A percentile compares a stretch with the other conserved stretches of the same genome.
These are phyloP conservation scores for Trypanosoma platydactyli DNA, from an alignment of 208 protist genomes.

Conservation along the genomic window DNA sequence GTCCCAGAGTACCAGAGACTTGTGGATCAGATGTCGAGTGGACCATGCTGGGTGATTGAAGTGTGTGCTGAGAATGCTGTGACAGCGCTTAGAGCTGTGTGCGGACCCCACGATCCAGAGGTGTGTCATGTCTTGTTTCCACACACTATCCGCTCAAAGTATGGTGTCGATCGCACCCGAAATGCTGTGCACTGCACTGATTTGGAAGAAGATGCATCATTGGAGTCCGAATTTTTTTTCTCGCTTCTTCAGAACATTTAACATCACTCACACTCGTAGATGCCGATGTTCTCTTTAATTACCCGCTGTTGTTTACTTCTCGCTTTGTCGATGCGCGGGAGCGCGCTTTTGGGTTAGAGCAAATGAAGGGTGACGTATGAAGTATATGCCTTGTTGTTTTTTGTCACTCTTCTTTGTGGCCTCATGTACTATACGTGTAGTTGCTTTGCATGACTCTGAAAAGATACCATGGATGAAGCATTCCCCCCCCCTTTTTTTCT, in stretches of 20 bases:
- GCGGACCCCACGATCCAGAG: slow-evolving; percentile 90
- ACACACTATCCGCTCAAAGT: slow-evolving; percentile 91
- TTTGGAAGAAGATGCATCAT: slow-evolving; percentile 93
- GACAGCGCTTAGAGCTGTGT: slow-evolving; percentile 76
- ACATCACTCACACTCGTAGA: neutral
- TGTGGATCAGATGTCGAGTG: slow-evolving; percentile 91
- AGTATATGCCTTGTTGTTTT: no score
- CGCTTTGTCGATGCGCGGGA: no score
- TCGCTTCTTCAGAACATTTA: slow-evolving; percentile 76
- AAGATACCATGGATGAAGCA: no score
- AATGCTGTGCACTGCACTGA: slow-evolving; percentile 97
- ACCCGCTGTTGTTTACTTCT: neutral
- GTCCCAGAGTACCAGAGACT: slow-evolving; percentile 93
- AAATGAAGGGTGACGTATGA: no score
- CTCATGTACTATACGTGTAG: slow-evolving; percentile 4
- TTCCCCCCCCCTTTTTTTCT: no score
- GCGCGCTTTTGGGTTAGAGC: no score
- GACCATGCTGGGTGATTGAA: slow-evolving; percentile 87
- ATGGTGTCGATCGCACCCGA: slow-evolving; percentile 81
- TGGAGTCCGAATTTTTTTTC: slow-evolving; percentile 95
- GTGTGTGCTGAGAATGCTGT: slow-evolving; percentile 89
- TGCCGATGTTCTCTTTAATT: neutral
- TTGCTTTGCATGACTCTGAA: neutral
- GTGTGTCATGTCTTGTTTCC: slow-evolving; percentile 91
- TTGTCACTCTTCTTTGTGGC: neutral